Base-by-base conservation (phyloP, 345 rosid species). In the Eutrema heterophyllum region DNA sequence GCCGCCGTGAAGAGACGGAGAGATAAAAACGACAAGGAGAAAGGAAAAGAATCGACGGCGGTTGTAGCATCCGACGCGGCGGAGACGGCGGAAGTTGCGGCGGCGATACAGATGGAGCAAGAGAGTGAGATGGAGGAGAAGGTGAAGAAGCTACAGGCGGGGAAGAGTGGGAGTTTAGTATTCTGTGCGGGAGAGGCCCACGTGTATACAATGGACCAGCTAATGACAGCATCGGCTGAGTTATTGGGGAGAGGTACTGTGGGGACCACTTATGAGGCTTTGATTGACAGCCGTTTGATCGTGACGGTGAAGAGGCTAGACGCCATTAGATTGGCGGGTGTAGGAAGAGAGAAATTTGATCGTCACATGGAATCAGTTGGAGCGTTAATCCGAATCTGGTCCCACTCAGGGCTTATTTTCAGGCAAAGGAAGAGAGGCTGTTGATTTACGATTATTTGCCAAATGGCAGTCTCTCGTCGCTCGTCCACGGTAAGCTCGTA, bases 331-430 rank as follows among this genome's bases (percentile, higher is more conserved):
- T 65, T 90, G 67, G 86, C 75, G 1, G 84, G 84, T 52, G 80
- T 85, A 33, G 81, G 85, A 36, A 84, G 80, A 66, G 96, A 88
- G 10, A 73, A 38, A 10, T 94, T 86, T 38, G 93, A 89, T 83
- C 85, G 67, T 62, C 98, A 94, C 77, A 94, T 94, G 98, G 98
- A 85, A 82, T 85, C 98, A 18, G 97, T 94, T 8, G 98, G 98
- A 15, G 95, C 91, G 9, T 87, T 94, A 24, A 94, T 75, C 98
- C 98, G 0, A 94, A 91, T 78, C 70, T 94, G 76, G 98, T 94
- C 35, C 97, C 98, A 4, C 85, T 94, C 29, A 80, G 97, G 39
- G 91, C 96, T 14, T 88, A 85, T 79, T 88, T 91, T 16, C 98
- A 94, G 68, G 97, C 96, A 8, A 83, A 77, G 56, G 91, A 89